Conservation (phyloP, 441 rosid genomes). For the Theobroma grandiflorum region DNA sequence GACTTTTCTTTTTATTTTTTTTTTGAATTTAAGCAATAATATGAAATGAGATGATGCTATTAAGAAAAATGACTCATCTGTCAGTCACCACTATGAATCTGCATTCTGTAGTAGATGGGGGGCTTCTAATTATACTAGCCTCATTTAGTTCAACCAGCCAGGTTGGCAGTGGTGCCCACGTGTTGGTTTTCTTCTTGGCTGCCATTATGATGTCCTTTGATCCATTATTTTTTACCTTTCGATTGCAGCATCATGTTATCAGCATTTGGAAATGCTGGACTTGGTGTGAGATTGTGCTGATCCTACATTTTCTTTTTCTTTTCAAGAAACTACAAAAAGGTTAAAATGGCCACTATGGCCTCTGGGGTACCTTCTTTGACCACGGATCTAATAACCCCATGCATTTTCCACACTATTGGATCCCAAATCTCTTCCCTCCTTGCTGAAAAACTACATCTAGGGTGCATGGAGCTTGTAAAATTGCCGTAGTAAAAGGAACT, state of each 20-base stretch:
- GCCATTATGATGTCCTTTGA: not conserved
- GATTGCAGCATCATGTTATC: not conserved
- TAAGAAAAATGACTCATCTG: not conserved
- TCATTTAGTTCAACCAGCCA: not conserved
- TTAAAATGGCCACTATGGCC: not conserved
- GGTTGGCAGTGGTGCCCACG: constrained; percentile 14
- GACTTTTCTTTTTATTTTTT: not conserved
- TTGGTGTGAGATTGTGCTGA: not conserved
- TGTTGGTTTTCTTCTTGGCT: not conserved
- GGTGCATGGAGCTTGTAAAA: too few species aligned
- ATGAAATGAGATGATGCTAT: not conserved
- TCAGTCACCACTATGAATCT: not conserved
- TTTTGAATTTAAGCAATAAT: not conserved
- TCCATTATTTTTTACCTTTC: not conserved
- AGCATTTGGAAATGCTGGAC: not conserved
- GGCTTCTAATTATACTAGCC: not conserved
- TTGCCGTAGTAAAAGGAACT: too few species aligned
- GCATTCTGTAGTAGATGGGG: not conserved
- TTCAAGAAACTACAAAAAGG: not conserved
- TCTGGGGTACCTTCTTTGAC: not conserved
- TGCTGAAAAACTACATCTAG: not conserved
- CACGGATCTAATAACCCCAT: not conserved
- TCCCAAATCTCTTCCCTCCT: not conserved
- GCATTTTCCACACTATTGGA: not conserved
- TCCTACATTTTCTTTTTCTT: not conserved